Base-by-base conservation (phyloP, 805 yeast genomes). In the Candida anglica region DNA sequence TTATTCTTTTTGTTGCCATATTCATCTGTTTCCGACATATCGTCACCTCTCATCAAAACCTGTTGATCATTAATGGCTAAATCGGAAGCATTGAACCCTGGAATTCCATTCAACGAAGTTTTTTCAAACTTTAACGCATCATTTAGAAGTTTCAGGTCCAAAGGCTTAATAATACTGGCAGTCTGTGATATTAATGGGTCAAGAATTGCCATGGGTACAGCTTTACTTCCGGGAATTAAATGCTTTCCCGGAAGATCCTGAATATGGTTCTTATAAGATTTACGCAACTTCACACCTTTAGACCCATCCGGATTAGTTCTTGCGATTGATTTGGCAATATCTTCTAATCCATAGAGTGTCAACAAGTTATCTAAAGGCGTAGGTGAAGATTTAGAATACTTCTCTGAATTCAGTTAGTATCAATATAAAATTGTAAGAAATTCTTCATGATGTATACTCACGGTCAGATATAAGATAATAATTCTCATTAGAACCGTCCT, bases 261-360 rank as follows among this genome's bases (percentile, higher is more conserved):
- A 10, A 93, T 83, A 54, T 91, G 98, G 43, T 89, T 88, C 57
- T 93, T 93, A 62, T 93, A 93, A 0, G 97, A 87, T 60, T 93
- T 93, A 48, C 98, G 73, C 36, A 93, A 72, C 60, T 93, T 93
- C 24, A 88, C 88, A 35, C 96, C 96, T 46, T 86, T 88, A 0
- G 93, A 74, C 0, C 96, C 96, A 48, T 83, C 94, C 2, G 87
- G 81, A 48, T 86, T 88, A 8, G 81, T 73, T 50, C 98, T 73
- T 1, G 96, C 95, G 27, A 93, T 81, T 3, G 95, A 80, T 35
- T 75, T 69, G 1, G 96, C 85, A 10, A 89, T 63, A 2, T 70
- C 72, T 25, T 74, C 73, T 26, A 93, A 60, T 2, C 79, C 80
- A 47, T 87, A 93, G 11, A 83, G 56, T 17, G 75, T 62, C 15